Evolutionary conservation across 2,329 filamentous ascomycete species (phyloP), one percentile per base, ranked within the genome.

Genomic region (Clarireedia homoeocarpa): DNA sequence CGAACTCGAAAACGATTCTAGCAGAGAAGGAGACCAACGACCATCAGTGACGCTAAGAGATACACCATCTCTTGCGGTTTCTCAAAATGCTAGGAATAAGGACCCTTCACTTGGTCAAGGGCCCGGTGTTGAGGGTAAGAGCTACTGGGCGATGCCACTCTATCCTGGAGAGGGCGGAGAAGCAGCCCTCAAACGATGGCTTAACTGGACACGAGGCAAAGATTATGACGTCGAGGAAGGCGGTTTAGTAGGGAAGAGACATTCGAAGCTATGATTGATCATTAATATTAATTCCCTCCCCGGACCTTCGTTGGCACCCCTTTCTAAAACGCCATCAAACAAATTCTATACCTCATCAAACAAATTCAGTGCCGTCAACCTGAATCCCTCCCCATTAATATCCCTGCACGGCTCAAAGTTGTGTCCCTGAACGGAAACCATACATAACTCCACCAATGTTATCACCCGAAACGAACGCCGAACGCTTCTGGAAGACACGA

Each of bases 91-190:
- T 36, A 63, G 69, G 10, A 71, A 68, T 7, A 73, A 72, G 51
- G 61, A 66, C 55, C 60, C 63, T 14, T 63, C 64, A 6, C 36
- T 73, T 75, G 51, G 86, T 0, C 85, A 88, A 69, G 86, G 86
- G 0, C 71, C 73, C 4, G 86, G 86, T 0, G 76, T 85, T 0
- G 71, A 82, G 50, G 88, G 88, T 0, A 75, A 75, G 51, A 88
- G 88, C 1, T 96, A 92, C 76, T 71, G 64, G 1, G 82, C 81
- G 17, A 72, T 71, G 23, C 71, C 77, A 0, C 69, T 96, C 55
- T 69, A 69, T 4, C 81, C 88, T 1, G 89, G 91, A 0, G 73
- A 84, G 24, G 89, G 88, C 4, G 91, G 89, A 1, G 85, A 90
- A 68, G 80, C 83, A 51, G 78, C 80, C 4, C 69, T 96, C 59